Base-by-base conservation (phyloP, 495 filamentous ascomycete genomes). In the Emericellopsis terricola region DNA sequence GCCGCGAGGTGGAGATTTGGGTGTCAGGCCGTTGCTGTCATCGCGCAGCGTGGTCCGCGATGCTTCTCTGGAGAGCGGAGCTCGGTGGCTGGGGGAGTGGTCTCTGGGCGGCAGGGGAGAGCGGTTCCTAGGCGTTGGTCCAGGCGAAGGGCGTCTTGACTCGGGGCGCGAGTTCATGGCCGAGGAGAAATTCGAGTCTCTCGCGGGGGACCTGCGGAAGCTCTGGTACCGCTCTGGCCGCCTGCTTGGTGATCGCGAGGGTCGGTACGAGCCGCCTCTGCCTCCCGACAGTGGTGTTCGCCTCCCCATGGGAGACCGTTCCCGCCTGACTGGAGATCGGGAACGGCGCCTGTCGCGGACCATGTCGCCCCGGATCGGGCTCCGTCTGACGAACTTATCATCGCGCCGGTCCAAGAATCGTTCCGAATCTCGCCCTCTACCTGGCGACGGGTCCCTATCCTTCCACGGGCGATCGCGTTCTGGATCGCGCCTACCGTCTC, bases 261-360 rank as follows among this genome's bases (percentile, higher is more conserved):
- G 57, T 31, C 59, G 50, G 27, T 62, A 62, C 1, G 52, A 50
- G 23, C 37, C 48, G 4, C 45, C 55, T 11, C 56, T 41, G 10
- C 41, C 47, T 0, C 40, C 41, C 1, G 38, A 41, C 8, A 47
- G 42, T 13, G 56, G 57, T 1, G 60, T 48, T 0, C 57, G 51
- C 26, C 55, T 45, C 38, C 60, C 43, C 11, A 43, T 45, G 1
- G 59, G 58, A 2, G 57, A 41, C 31, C 51, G 44, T 28, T 65
- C 61, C 46, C 59, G 51, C 13, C 59, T 50, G 31, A 51, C 53
- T 1, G 62, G 60, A 16, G 60, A 63, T 21, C 60, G 57, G n/a
- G 60, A 64, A 43, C 62, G 49, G 36, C 59, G 49, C 44, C 57
- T 61, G 41, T 34, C n/a, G n/a, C n/a, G n/a, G n/a, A n/a, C n/a